Evolutionary conservation across 176 grass and related monocot genomes (phyloP).

Genomic region (Cenchrus purpureus): DNA sequence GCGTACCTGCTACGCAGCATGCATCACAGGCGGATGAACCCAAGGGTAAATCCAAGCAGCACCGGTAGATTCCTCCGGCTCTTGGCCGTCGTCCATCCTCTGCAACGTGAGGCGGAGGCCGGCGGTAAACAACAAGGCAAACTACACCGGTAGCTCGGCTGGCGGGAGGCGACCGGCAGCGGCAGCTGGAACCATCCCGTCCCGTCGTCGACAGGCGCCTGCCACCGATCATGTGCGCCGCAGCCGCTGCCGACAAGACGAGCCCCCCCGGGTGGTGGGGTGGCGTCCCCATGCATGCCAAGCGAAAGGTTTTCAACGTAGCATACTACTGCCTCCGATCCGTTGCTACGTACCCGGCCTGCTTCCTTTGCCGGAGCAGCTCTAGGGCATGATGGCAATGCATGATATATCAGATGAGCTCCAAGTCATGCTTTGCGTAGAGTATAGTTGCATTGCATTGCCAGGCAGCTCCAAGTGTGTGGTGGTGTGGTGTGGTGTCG

Average conservation of each 20-base stretch:
- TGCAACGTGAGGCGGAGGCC: constrained; percentile 32
- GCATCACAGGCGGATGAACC: constrained; percentile 12
- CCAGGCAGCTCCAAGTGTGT: constrained; percentile 15
- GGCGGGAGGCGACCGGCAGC: constrained; percentile 25
- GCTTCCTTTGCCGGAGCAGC: constrained; percentile 31
- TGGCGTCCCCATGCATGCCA: neutral
- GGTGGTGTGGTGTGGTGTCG: neutral
- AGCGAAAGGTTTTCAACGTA: constrained; percentile 15
- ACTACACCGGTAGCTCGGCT: constrained; percentile 30
- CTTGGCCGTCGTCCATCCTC: constrained; percentile 35
- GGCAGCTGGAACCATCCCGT: constrained; percentile 42
- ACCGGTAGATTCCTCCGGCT: constrained; percentile 43
- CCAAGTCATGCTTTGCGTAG: neutral
- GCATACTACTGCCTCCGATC: neutral
- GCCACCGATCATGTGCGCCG: constrained; percentile 53
- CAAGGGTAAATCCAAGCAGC: constrained; percentile 50
- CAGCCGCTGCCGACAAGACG: constrained; percentile 32
- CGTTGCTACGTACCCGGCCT: neutral
- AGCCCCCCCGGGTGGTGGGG: too few species aligned
- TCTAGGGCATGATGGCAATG: neutral
- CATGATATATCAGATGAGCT: neutral
- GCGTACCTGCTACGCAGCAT: constrained; percentile 25
- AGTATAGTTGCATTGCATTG: neutral
- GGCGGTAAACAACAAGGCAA: constrained; percentile 46
- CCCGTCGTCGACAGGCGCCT: constrained; percentile 42